Conservation (phyloP, 805 yeast species). For the Komagataella pastoris region DNA sequence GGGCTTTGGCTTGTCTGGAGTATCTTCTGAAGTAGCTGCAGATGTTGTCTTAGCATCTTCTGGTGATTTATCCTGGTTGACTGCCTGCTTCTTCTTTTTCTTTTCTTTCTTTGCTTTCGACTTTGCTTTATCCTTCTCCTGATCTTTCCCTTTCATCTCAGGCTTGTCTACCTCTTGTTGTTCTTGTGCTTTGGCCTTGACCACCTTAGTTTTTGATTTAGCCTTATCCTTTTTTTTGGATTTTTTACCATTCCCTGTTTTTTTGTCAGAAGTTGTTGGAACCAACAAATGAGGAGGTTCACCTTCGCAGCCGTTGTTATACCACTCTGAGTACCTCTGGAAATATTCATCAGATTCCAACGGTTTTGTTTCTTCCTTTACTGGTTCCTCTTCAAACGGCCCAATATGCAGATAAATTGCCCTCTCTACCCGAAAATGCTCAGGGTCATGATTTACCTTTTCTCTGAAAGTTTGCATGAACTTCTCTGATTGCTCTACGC, state of each 20-base stretch:
- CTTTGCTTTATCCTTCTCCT: background rate
- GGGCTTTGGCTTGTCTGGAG: background rate
- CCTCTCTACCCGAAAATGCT: background rate
- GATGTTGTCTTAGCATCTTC: background rate
- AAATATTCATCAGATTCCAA: background rate
- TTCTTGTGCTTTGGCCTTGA: background rate
- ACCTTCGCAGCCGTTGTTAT: background rate
- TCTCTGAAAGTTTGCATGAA: background rate
- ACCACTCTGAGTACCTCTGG: background rate
- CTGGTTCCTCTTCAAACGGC: background rate
- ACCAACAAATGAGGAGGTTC: background rate
- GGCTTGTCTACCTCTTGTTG: background rate
- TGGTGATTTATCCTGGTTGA: background rate
- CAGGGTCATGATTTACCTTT: background rate
- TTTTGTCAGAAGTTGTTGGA: constrained; percentile 2
- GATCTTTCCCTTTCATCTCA: background rate
- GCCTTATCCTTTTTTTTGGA: constrained; percentile 4
- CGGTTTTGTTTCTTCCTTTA: background rate
- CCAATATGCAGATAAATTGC: background rate
- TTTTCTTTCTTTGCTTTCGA: background rate
- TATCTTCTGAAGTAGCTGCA: background rate
- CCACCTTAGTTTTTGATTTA: background rate
- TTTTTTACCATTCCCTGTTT: constrained; percentile 5
- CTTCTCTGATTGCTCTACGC: background rate
- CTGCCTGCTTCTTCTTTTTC: background rate